Percentiles rank a stretch among this genome's conserved stretches.
Conservation (phyloP, 2,329 filamentous ascomycete species). For the Diaporthe australafricana region DNA sequence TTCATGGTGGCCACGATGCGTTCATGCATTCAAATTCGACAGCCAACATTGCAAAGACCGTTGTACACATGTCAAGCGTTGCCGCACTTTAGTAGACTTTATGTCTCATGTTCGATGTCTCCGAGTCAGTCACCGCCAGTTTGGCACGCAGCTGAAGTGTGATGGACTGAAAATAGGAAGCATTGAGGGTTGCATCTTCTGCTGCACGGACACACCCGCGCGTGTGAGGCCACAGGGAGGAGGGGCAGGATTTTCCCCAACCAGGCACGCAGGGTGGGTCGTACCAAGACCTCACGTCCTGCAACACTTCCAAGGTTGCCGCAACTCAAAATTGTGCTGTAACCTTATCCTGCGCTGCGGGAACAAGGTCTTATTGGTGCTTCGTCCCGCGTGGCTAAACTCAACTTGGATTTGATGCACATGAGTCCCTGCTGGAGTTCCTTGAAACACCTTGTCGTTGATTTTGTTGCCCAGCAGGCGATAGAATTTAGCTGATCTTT, state of each 20-base stretch:
- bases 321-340: background rate
- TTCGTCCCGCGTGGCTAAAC: background rate
- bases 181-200: background rate
- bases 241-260: background rate
- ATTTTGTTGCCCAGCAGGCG: background rate
- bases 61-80: background rate
- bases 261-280: background rate
- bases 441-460: background rate
- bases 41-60: background rate
- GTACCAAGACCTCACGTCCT: background rate
- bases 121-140: constrained; percentile 1
- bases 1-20: background rate
- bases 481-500: background rate
- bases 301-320: background rate
- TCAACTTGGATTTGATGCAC: background rate
- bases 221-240: background rate
- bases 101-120: background rate
- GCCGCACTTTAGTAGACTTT: background rate
- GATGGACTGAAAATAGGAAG: background rate
- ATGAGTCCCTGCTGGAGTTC: no score
- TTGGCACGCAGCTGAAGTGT: background rate
- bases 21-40: background rate
- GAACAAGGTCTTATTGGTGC: background rate
- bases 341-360: background rate
- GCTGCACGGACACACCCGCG: background rate